Base-by-base conservation (phyloP, 805 yeast genomes). In the Kluyveromyces lactis region DNA sequence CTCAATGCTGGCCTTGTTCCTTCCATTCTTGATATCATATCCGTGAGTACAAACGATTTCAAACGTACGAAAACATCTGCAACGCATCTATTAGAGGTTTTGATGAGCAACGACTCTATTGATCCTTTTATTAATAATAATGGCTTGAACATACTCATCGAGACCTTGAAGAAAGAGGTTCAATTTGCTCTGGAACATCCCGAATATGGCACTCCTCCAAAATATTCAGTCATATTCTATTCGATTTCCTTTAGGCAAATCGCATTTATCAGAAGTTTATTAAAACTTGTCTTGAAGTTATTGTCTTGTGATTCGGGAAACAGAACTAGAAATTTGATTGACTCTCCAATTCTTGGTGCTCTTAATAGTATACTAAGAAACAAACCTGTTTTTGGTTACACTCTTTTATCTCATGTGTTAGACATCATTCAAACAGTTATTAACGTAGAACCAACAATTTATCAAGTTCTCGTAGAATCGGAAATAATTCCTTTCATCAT, bases 381-480 rank as follows among this genome's bases (percentile, higher is more conserved):
- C 49, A 75, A 82, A 1, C 46, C 58, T 0, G 58, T 73, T 0
- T 85, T 86, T 64, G 95, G 95, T 0, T 74, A 77, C 29, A 69
- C 75, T 12, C 59, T 85, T 11, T 57, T 84, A 11, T 67, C 84
- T 0, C 66, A 74, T 17, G 71, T 84, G 0, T 56, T 89, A 27
- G 80, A 77, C 44, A 72, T 80, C 10, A 69, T 86, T 16, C 72
- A 81, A 30, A 72, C 72, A 10, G 84, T 86, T 43, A 77, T 89
- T 21, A 90, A 89, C 55, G 83, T 81, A 48, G 97, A 90, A 51
- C 96, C 97, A 7, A 86, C 96, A 0, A 85, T 95, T 3, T 89
- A 72, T 52, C 71, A 82, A 2, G 79, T 89, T 31, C 67, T 89
- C 47, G 79, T 75, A 30, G 97, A 89, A 56, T 81, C 94, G 0